Conservation (phyloP, 805 yeast species). For the Kuraishia floccosa region DNA sequence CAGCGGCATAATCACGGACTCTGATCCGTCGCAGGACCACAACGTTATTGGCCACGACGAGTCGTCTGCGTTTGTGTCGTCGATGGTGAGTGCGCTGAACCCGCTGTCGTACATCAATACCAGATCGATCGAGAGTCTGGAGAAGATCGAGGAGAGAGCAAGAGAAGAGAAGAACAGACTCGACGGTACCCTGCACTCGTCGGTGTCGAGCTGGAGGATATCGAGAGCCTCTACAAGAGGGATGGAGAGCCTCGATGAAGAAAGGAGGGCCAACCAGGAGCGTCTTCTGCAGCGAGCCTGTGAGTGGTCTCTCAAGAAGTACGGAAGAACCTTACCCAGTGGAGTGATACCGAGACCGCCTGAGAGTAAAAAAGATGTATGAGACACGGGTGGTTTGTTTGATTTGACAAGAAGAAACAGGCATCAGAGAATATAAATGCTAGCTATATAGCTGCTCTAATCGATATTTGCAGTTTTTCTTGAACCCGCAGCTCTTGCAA, state of each 20-base stretch:
- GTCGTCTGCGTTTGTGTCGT: too few relatives aligned
- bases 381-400: not conserved
- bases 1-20: conserved; percentile 3
- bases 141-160: too few relatives aligned
- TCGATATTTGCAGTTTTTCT: conserved; percentile 26
- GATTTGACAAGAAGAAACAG: too few relatives aligned
- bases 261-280: not conserved
- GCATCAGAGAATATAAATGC: too few relatives aligned
- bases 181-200: not conserved
- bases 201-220: not conserved
- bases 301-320: conserved; percentile 7
- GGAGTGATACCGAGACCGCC: conserved; percentile 7
- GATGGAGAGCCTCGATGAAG: not conserved
- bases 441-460: not conserved
- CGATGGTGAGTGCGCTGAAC: too few relatives aligned
- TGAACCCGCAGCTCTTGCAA: conserved; percentile 48
- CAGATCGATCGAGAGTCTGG: not conserved
- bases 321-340: conserved; percentile 11
- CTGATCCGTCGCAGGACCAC: conserved; percentile 1
- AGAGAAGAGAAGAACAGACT: not conserved
- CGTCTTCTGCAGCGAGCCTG: conserved; percentile 2
- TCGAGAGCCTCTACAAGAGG: not conserved
- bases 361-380: not conserved
- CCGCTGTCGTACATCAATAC: not conserved
- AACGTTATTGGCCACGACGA: not conserved